These are phyloP conservation scores for Puccinia sorghi DNA, from an alignment of 1,284 basidiomycete species.

Conservation along the genomic window DNA sequence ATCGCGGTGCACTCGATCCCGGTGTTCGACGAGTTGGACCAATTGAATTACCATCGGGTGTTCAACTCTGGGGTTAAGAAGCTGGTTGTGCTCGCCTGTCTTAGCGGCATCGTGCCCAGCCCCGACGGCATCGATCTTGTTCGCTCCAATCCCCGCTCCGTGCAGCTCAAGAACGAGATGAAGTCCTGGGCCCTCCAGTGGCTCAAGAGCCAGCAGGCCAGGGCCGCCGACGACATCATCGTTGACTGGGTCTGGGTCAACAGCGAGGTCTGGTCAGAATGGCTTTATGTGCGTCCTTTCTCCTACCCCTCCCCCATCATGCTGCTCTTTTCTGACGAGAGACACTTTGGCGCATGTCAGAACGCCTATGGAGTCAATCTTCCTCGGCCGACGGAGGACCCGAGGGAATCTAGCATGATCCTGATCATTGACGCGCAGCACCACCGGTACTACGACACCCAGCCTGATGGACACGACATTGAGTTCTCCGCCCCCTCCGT, in stretches of 20 bases:
- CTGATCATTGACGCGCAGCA: conserved; percentile 25
- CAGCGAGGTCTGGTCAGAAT: conserved; percentile 16
- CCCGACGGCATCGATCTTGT: conserved; percentile 3
- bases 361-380: conserved; percentile 2
- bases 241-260: conserved; percentile 44
- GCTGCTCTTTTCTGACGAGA: background rate
- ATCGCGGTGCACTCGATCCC: conserved; percentile 17
- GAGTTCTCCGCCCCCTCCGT: conserved; percentile 31
- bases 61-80: conserved; percentile 4
- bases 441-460: conserved; percentile 25
- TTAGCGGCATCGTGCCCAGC: background rate
- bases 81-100: conserved; percentile 30
- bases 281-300: conserved; percentile 15
- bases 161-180: conserved; percentile 29
- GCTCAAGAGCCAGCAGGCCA: conserved; percentile 39
- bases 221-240: background rate
- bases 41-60: background rate
- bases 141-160: background rate
- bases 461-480: conserved; percentile 21
- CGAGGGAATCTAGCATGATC: conserved; percentile 12
- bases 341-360: conserved; percentile 10
- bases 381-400: conserved; percentile 13
- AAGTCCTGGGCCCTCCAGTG: conserved; percentile 46
- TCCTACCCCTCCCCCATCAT: background rate
- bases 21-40: conserved; percentile 22